A percentile compares a stretch with the other conserved stretches of the same genome.
Evolutionary conservation across 352 stramenopile genomes (phyloP).

Genomic region (Phytophthora pini): DNA sequence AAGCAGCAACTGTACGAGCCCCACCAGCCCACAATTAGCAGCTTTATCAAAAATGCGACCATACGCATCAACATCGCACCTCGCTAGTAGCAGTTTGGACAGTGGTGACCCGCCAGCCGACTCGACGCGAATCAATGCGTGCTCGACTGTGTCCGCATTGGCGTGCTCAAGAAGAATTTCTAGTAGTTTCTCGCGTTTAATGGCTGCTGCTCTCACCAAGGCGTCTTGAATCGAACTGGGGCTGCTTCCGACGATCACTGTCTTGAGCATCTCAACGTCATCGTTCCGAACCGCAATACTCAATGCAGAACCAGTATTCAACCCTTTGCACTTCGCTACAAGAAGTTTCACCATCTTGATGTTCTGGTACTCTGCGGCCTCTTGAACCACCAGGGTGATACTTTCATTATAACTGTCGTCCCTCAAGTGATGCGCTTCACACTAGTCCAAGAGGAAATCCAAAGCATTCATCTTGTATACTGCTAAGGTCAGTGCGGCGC

Average conservation of each 20-base stretch:
- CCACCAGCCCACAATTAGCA: conserved; percentile 4
- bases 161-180: conserved; percentile 10
- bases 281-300: conserved; percentile 5
- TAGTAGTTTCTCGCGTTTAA: conserved; percentile 9
- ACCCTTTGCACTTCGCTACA: conserved; percentile 6
- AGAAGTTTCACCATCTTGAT: conserved; percentile 7
- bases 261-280: conserved; percentile 8
- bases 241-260: conserved; percentile 8
- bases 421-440: neutral
- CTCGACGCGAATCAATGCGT: conserved; percentile 12
- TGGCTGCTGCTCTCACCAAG: conserved; percentile 11
- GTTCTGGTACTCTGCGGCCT: neutral
- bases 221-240: conserved; percentile 11
- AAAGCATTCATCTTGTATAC: conserved; percentile 1
- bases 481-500: conserved; percentile 1
- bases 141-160: conserved; percentile 13
- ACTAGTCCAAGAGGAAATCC: conserved; percentile 22
- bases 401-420: neutral
- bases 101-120: neutral
- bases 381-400: conserved; percentile 5
- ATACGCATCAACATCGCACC: conserved; percentile 13
- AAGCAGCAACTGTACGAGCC: conserved; percentile 6
- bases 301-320: conserved; percentile 13
- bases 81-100: conserved; percentile 10
- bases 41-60: neutral